Evolutionary conservation across 345 rosid genomes (phyloP).

Genomic region (Eucalyptus sp.): DNA sequence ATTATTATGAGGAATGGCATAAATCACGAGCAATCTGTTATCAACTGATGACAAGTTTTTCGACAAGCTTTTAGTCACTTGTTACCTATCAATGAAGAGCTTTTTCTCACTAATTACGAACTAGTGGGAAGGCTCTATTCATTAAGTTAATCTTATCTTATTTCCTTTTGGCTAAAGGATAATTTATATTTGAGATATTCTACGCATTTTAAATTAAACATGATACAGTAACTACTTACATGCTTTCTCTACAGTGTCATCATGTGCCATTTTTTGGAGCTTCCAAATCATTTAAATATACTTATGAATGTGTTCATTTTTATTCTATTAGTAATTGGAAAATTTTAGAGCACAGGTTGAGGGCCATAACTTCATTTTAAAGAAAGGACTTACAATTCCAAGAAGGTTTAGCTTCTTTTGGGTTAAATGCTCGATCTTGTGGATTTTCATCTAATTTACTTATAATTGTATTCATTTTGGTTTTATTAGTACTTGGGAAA

Average conservation of each 20-base stretch:
- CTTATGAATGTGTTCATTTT: background rate
- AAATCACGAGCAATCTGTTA: background rate
- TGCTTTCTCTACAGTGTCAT: background rate
- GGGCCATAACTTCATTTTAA: background rate
- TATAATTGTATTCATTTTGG: background rate
- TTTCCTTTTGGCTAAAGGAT: background rate
- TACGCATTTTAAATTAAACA: background rate
- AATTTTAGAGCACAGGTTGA: background rate
- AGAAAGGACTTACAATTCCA: fast-evolving
- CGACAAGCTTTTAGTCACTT: background rate
- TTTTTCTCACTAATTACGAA: background rate
- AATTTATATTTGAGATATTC: background rate
- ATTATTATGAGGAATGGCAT: background rate
- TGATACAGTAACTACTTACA: background rate
- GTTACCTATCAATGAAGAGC: background rate
- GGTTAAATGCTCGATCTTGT: background rate
- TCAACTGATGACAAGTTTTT: background rate
- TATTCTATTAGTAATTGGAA: background rate
- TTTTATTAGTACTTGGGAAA: background rate
- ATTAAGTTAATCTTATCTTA: background rate
- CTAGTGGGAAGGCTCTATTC: background rate
- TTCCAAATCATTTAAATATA: background rate
- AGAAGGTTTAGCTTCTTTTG: background rate
- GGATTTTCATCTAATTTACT: background rate
- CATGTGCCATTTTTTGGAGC: background rate